These are phyloP conservation scores for Diaporthe citrichinensis DNA, from an alignment of 2,329 filamentous ascomycete genomes.

Conservation along the genomic window DNA sequence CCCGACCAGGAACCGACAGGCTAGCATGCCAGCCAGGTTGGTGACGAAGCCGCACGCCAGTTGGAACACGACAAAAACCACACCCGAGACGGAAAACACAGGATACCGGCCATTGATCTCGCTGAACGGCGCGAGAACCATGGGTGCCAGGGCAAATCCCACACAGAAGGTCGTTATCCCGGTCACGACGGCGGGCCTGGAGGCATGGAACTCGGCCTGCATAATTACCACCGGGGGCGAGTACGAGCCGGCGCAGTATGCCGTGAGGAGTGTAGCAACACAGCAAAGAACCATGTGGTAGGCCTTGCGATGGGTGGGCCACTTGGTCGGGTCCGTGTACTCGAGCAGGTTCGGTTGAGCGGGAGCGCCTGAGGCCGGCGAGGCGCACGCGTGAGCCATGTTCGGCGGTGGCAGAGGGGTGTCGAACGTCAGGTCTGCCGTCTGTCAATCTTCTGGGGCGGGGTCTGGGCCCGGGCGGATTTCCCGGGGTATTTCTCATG, in stretches of 20 bases:
- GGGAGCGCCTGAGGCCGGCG: slow-evolving; percentile 59
- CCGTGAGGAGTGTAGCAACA: slow-evolving; percentile 81
- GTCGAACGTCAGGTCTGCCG: slow-evolving; percentile 69
- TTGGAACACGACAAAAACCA: slow-evolving; percentile 79
- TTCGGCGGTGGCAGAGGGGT: slow-evolving; percentile 64
- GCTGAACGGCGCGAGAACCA: slow-evolving; percentile 89
- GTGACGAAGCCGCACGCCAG: slow-evolving; percentile 80
- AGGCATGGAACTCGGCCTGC: slow-evolving; percentile 74
- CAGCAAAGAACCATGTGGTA: slow-evolving; percentile 82
- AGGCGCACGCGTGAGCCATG: slow-evolving; percentile 51
- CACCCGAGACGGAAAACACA: slow-evolving; percentile 81
- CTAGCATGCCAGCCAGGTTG: slow-evolving; percentile 79
- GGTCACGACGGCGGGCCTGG: slow-evolving; percentile 74
- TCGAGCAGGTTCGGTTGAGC: slow-evolving; percentile 74
- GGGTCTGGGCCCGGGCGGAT: neutral
- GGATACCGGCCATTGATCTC: slow-evolving; percentile 91
- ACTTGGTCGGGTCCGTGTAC: slow-evolving; percentile 80
- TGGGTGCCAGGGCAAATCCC: slow-evolving; percentile 87
- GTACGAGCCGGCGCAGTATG: slow-evolving; percentile 86
- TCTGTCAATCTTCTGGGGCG: neutral
- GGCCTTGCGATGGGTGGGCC: slow-evolving; percentile 78
- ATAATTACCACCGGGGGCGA: slow-evolving; percentile 78
- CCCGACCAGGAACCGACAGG: slow-evolving; percentile 82
- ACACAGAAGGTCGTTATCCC: slow-evolving; percentile 87
- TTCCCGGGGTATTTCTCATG: too few relatives aligned